Evolutionary conservation across 2,329 filamentous ascomycete genomes (phyloP).

Genomic region (Fusarium caatingaense): DNA sequence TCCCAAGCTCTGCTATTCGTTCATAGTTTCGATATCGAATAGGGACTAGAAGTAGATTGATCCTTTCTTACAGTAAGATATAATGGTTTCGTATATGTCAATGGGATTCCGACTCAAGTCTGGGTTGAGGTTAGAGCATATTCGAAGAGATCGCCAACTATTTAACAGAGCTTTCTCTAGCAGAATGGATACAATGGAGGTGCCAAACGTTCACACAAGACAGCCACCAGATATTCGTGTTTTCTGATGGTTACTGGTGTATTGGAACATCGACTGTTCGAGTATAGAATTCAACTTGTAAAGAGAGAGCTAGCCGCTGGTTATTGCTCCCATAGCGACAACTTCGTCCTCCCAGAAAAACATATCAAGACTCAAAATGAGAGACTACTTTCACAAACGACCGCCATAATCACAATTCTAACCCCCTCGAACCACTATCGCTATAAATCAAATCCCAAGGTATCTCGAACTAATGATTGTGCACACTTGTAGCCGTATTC

Average conservation of each 20-base stretch:
- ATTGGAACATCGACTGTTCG: not conserved
- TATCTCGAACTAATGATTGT: conserved; percentile 30
- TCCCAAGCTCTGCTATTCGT: conserved; percentile 16
- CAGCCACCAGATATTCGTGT: not conserved
- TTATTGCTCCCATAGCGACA: conserved; percentile 4
- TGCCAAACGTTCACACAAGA: not conserved
- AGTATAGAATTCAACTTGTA: not conserved
- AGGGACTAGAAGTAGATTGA: not conserved
- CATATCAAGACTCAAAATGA: conserved; percentile 14
- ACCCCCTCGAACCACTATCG: not conserved
- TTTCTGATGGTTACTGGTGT: not conserved
- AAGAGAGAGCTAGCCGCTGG: conserved; percentile 8
- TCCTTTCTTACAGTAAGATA: not conserved
- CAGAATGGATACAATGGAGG: not conserved
- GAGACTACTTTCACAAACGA: conserved; percentile 10
- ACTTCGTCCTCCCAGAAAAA: not conserved
- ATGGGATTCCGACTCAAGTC: not conserved
- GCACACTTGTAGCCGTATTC: conserved; percentile 30
- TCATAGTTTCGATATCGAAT: not conserved
- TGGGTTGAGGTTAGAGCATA: no score
- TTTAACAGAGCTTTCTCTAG: not conserved
- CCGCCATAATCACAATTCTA: conserved; percentile 5
- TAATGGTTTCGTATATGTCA: no score
- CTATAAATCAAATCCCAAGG: conserved; percentile 23
- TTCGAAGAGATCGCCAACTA: not conserved